phyloP scores from a whole-genome alignment of 495 filamentous ascomycete species.

The Viridothelium virens region DNA sequence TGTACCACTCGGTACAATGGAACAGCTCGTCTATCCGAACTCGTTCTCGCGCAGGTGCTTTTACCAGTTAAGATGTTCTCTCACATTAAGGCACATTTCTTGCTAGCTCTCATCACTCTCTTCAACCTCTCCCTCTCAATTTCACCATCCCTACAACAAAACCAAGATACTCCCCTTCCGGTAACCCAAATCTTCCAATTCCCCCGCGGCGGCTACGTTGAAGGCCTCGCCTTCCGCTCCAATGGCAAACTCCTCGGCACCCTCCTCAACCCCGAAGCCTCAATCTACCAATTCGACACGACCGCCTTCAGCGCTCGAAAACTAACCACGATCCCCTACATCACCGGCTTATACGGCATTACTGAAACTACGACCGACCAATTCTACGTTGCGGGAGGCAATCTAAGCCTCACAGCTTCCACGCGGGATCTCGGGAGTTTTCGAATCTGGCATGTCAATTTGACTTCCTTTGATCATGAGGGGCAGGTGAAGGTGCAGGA shows the following conservation, averaged over 20 bases:
- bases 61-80: neutral
- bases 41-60: neutral
- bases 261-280: conserved; percentile 2
- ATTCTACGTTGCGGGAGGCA: conserved; percentile 1
- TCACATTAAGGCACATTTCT: neutral
- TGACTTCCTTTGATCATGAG: neutral
- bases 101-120: conserved; percentile 1
- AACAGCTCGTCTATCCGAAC: neutral
- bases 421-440: neutral
- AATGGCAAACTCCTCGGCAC: conserved; percentile 5
- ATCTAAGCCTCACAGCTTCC: neutral
- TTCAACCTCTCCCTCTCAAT: neutral
- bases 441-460: conserved; percentile 8
- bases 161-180: neutral
- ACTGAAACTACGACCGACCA: neutral
- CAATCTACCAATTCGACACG: conserved; percentile 9
- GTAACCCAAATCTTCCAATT: conserved; percentile 8
- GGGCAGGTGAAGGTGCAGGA: conserved; percentile 3
- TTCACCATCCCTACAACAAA: neutral
- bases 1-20: neutral
- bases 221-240: neutral
- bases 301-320: conserved; percentile 1
- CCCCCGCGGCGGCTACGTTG: conserved; percentile 6
- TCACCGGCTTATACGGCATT: conserved; percentile 6
- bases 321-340: neutral